Conservation (phyloP, 352 stramenopile genomes). For the Thalassiosira exigua region DNA sequence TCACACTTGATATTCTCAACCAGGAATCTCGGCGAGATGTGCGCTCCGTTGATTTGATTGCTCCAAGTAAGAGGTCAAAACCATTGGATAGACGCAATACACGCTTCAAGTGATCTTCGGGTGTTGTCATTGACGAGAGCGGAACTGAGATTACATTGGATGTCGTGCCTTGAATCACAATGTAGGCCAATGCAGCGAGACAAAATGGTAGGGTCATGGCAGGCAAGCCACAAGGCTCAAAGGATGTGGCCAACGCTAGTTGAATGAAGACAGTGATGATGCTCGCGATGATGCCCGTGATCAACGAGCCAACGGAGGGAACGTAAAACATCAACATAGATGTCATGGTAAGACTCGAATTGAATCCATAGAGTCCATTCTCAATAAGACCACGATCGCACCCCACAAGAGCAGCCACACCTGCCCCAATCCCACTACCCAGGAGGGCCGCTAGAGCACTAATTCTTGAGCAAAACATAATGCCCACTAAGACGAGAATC, state of each 20-base stretch:
- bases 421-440: slow-evolving; percentile 35
- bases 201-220: slow-evolving; percentile 62
- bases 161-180: slow-evolving; percentile 56
- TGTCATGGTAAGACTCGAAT: slow-evolving; percentile 40
- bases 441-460: slow-evolving; percentile 35
- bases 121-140: slow-evolving; percentile 51
- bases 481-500: slow-evolving; percentile 38
- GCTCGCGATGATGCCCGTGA: slow-evolving; percentile 31
- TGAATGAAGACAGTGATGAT: slow-evolving; percentile 51
- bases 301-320: slow-evolving; percentile 26
- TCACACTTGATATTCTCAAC: too few species aligned
- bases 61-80: slow-evolving; percentile 48
- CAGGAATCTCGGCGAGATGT: too few species aligned
- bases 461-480: slow-evolving; percentile 51
- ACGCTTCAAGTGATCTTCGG: slow-evolving; percentile 52
- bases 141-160: slow-evolving; percentile 49
- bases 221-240: slow-evolving; percentile 37
- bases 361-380: slow-evolving; percentile 53
- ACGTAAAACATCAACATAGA: slow-evolving; percentile 58
- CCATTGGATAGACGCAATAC: slow-evolving; percentile 28
- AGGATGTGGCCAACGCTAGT: slow-evolving; percentile 27
- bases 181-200: slow-evolving; percentile 37
- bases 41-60: slow-evolving; percentile 26
- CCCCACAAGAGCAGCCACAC: slow-evolving; percentile 26
- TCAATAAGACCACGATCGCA: slow-evolving; percentile 19